Evolutionary conservation across 306 rosid species (phyloP).

Genomic region (Vicia sativa): DNA sequence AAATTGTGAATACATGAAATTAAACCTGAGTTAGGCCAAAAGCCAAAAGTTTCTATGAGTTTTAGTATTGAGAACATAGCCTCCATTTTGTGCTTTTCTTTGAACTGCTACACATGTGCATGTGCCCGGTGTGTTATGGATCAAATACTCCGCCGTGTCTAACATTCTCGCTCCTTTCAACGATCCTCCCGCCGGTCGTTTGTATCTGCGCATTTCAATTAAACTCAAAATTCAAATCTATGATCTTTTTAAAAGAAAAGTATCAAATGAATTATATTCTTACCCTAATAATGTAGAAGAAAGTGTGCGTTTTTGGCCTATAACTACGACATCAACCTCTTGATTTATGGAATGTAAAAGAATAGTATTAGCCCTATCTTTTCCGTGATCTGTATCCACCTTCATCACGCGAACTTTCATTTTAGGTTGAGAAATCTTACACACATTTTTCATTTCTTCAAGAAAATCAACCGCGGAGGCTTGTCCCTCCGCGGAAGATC

Average conservation of each 20-base stretch:
- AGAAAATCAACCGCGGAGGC: constrained; percentile 50
- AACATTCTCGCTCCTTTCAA: constrained; percentile 49
- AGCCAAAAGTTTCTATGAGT: constrained; percentile 92
- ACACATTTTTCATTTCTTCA: constrained; percentile 64
- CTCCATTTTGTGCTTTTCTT: constrained; percentile 79
- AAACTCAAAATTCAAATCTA: not conserved
- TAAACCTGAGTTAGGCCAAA: constrained; percentile 50
- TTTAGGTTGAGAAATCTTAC: constrained; percentile 56
- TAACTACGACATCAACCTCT: constrained; percentile 59
- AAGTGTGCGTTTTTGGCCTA: constrained; percentile 70
- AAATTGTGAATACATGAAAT: constrained; percentile 8
- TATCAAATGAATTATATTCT: not conserved
- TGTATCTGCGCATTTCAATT: constrained; percentile 52
- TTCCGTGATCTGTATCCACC: constrained; percentile 47
- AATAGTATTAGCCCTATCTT: constrained; percentile 57
- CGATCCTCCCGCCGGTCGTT: constrained; percentile 55
- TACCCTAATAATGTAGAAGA: constrained; percentile 73
- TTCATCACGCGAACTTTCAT: constrained; percentile 43
- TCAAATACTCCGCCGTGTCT: constrained; percentile 85
- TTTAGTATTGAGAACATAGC: constrained; percentile 79
- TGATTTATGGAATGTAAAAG: constrained; percentile 47
- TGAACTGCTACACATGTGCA: constrained; percentile 85
- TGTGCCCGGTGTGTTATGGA: constrained; percentile 72
- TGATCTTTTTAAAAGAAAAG: no score
- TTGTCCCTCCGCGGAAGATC: constrained; percentile 30